These are phyloP conservation scores for cucumber (Cucumis sativus) DNA, from an alignment of 306 rosid genomes.

Conservation along the genomic window Cucumber_9930_V3 NC_026656.2:1699001-1699500, in stretches of 20 bases:
- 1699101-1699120: constrained; percentile 7
- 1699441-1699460: too few relatives aligned
- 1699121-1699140: background rate
- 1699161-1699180: constrained; percentile 28
- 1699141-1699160: constrained; percentile 9
- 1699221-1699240: constrained; percentile 8
- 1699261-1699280: constrained; percentile 18
- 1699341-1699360: constrained; percentile 33
- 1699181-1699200: constrained; percentile 25
- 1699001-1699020: background rate
- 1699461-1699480: too few relatives aligned
- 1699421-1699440: too few relatives aligned
- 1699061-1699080: constrained; percentile 20
- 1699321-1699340: constrained; percentile 28
- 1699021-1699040: background rate
- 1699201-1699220: constrained; percentile 50
- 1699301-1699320: constrained; percentile 47
- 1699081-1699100: constrained; percentile 19
- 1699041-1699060: constrained; percentile 24
- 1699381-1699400: constrained; percentile 13
- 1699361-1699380: constrained; percentile 30
- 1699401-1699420: too few relatives aligned
- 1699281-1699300: constrained; percentile 56
- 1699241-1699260: background rate
- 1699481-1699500: too few relatives aligned